Conservation (phyloP, 108 stramenopile species). For the Pseudonitzschia multiseries region DNA sequence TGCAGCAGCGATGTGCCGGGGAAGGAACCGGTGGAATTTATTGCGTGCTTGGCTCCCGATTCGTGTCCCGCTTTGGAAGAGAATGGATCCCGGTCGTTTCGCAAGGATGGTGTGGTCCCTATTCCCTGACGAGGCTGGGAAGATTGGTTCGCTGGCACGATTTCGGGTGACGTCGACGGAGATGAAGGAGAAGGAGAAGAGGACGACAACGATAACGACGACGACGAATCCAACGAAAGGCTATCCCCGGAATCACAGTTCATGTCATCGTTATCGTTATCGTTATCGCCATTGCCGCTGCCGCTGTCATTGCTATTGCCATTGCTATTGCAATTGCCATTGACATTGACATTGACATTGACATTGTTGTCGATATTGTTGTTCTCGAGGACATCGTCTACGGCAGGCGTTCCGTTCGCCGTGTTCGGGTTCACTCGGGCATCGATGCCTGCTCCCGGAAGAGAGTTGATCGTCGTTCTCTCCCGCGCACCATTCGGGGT, state of each 20-base stretch:
- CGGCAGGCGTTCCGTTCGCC: background rate
- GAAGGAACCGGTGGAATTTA: background rate
- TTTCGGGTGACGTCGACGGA: background rate
- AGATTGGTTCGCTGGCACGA: background rate
- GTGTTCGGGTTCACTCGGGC: too few relatives aligned
- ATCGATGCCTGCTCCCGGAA: background rate
- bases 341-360: background rate
- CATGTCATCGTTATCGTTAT: slow-evolving; percentile 16
- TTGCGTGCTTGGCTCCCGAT: background rate
- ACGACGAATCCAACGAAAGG: background rate
- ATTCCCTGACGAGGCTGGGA: background rate
- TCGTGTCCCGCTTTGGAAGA: background rate
- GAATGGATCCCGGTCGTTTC: background rate
- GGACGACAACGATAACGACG: background rate
- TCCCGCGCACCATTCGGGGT: background rate
- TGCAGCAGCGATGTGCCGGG: background rate
- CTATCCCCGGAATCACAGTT: slow-evolving; percentile 7
- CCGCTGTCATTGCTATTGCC: background rate
- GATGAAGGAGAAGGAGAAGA: background rate
- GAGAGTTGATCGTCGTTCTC: background rate
- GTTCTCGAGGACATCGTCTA: background rate
- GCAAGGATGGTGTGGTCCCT: background rate
- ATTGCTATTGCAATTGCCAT: too few relatives aligned
- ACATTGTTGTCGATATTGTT: too few relatives aligned
- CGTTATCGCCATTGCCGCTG: background rate